Base-by-base conservation (phyloP, 371 early-diverging fungal genomes). In the Batrachochytrium dendrobatidis region DNA sequence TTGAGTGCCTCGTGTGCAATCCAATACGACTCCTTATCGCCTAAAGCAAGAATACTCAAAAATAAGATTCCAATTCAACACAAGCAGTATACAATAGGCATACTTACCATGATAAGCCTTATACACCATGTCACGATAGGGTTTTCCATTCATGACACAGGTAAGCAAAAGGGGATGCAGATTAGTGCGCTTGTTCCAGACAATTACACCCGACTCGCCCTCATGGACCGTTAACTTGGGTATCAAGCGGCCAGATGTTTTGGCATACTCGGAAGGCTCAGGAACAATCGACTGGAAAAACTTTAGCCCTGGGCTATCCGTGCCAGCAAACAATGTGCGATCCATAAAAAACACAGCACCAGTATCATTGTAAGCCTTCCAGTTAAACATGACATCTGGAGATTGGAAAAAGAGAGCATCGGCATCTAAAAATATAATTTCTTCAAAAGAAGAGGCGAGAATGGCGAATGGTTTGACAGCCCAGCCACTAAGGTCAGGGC, bases 351-450 rank as follows among this genome's bases (percentile, higher is more conserved):
- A 85, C 2, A 86, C 56, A 0, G 80, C 68, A 6, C 88, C 84
- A 0, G 82, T 79, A 8, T 68, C 61, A 22, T 65, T 50, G 60
- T 85, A 88, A 0, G 78, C 80, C 15, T 70, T 61, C 58, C 80
- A 78, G 7, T 74, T 68, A 64, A 84, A 84, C n/a, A 86, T 55
- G 0, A 57, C 59, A 3, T 71, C 78, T 0, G 90, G 88, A 25
- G 74, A 66, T 56, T 82, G 72, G 59, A 88, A 70, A 66, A 86
- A 83, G 34, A 83, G 75, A 4, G 74, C 84, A 56, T 90, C 90
- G 1, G 88, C 86, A 68, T 90, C 88, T 68, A 87, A 72, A 56
- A 89, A 68, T 45, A 88, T 81, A 26, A 80, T 78, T 34, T 85
- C 79, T 12, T 59, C 51, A 60, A 89, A 89, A 7, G 69, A 68